A percentile compares a stretch with the other conserved stretches of the same genome.
These are phyloP conservation scores for Pseudognaphalium luteoalbum DNA, from an alignment of 129 eudicot genomes.

Conservation along the genomic window DNA sequence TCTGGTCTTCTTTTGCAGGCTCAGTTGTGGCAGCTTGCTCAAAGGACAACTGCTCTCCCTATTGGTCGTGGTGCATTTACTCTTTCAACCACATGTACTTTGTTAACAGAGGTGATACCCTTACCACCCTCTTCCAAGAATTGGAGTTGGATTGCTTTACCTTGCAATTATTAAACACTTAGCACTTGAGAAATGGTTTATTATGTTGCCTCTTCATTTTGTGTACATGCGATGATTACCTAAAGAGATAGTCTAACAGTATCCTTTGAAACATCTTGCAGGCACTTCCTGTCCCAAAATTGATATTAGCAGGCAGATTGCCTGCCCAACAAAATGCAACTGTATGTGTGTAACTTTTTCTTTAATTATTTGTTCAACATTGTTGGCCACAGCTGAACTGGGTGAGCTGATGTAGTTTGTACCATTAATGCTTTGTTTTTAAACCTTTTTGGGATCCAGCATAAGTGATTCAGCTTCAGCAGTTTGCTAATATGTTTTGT, in stretches of 20 bases:
- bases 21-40: slow-evolving; percentile 99
- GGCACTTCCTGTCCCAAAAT: slow-evolving; percentile 97
- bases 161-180: slow-evolving; percentile 1
- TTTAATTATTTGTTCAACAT: slow-evolving; percentile 1
- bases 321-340: slow-evolving; percentile 98
- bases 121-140: not conserved
- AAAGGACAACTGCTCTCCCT: slow-evolving; percentile 95
- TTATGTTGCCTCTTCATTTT: slow-evolving; percentile 4
- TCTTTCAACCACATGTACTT: slow-evolving; percentile 86
- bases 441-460: not conserved
- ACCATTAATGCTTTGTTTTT: slow-evolving; percentile 4
- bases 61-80: slow-evolving; percentile 99
- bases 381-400: slow-evolving; percentile 8
- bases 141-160: slow-evolving; percentile 20
- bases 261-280: slow-evolving; percentile 35
- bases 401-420: slow-evolving; percentile 14
- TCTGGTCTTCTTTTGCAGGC: slow-evolving; percentile 47
- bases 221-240: slow-evolving; percentile 12
- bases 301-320: slow-evolving; percentile 91
- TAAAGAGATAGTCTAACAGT: slow-evolving; percentile 19
- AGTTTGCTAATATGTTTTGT: slow-evolving; percentile 1
- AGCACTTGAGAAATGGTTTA: slow-evolving; percentile 23
- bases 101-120: slow-evolving; percentile 77
- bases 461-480: slow-evolving; percentile 19
- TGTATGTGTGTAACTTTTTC: slow-evolving; percentile 42